Evolutionary conservation across 768 basidiomycete genomes (phyloP).

Genomic region (Mycena vitilis): DNA sequence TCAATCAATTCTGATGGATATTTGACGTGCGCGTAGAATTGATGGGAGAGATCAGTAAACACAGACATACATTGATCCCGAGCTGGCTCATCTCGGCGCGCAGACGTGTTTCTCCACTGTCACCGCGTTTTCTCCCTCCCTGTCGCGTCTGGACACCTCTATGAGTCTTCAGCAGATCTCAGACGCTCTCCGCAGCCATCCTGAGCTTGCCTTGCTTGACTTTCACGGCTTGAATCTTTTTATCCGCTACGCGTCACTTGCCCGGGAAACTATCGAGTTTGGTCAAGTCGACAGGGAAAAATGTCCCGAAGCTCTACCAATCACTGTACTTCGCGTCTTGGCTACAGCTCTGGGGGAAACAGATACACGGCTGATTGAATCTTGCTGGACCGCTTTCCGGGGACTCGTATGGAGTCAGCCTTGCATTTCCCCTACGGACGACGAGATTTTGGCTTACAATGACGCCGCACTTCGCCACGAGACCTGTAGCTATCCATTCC

Average conservation of each 20-base stretch:
- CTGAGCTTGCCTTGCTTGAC: constrained; percentile 7
- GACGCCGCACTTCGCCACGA: not conserved
- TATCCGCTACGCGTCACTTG: constrained; percentile 11
- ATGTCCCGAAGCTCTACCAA: not conserved
- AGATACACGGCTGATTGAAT: constrained; percentile 5
- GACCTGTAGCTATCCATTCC: not conserved
- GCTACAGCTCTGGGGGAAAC: constrained; percentile 13
- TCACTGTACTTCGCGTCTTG: not conserved
- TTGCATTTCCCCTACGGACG: not conserved
- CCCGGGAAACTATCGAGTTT: constrained; percentile 2
- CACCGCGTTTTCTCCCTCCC: not conserved
- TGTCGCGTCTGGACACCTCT: not conserved
- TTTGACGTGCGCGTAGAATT: constrained; percentile 12
- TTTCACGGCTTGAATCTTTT: constrained; percentile 15
- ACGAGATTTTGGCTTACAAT: constrained; percentile 11
- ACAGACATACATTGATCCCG: constrained; percentile 1
- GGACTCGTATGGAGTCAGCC: constrained; percentile 12
- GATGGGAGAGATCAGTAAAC: not conserved
- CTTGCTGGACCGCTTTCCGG: constrained; percentile 14
- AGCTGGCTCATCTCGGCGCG: constrained; percentile 1
- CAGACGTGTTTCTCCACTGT: too few relatives aligned
- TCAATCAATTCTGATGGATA: too few relatives aligned
- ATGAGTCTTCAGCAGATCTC: constrained; percentile 20
- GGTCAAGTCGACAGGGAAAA: not conserved
- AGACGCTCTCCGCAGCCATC: not conserved